phyloP scores from a whole-genome alignment of 371 early-diverging fungal species.

The Rhizopus arrhizus region DNA sequence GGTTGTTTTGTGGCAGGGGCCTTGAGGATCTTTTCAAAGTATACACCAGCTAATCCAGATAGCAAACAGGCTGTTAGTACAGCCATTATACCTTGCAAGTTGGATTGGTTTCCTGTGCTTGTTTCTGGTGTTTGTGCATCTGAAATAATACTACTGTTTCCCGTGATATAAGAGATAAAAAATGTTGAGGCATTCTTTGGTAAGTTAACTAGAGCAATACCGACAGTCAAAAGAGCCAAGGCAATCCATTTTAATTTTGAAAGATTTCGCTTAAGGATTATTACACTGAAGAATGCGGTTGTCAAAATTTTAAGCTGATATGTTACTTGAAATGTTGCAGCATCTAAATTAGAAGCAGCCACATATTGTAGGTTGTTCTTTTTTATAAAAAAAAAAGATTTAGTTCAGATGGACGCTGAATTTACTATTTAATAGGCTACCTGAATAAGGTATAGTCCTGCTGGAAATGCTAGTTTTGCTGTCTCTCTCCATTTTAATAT shows the following conservation, averaged over 20 bases:
- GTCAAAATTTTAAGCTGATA: constrained; percentile 97
- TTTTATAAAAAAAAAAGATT: constrained; percentile 6
- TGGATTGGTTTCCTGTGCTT: constrained; percentile 46
- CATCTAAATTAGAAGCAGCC: constrained; percentile 87
- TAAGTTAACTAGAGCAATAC: constrained; percentile 79
- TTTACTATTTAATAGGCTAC: constrained; percentile 17
- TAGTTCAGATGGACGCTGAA: no score
- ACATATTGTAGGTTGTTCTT: constrained; percentile 93
- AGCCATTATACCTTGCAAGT: constrained; percentile 53
- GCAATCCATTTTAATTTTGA: constrained; percentile 80
- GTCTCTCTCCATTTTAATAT: constrained; percentile 45
- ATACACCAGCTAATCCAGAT: constrained; percentile 95
- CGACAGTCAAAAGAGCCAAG: constrained; percentile 79
- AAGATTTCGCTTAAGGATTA: constrained; percentile 71
- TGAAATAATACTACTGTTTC: constrained; percentile 8
- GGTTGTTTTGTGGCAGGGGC: constrained; percentile 37
- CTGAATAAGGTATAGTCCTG: constrained; percentile 89
- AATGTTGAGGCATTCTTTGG: constrained; percentile 33
- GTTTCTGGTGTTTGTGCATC: constrained; percentile 3
- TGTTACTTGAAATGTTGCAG: constrained; percentile 95
- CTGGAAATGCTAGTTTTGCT: constrained; percentile 78
- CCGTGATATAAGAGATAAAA: constrained; percentile 18
- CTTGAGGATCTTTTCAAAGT: constrained; percentile 94
- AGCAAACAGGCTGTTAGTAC: constrained; percentile 84
- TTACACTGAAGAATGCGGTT: constrained; percentile 90